Conservation (phyloP, 345 rosid species). For the Gossypium raimondii region DNA sequence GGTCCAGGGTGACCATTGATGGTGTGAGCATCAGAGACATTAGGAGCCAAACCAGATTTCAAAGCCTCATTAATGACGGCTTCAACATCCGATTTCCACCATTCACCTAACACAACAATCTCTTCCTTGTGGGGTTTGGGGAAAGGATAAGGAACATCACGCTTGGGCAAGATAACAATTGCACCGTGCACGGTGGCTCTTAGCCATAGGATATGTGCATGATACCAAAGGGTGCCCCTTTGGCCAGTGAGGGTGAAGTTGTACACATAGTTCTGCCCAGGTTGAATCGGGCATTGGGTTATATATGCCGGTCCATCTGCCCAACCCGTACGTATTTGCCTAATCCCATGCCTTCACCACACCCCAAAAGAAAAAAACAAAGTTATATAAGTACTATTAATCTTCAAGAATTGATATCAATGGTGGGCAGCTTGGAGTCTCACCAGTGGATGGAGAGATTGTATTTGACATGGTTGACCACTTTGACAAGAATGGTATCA, state of each 20-base stretch:
- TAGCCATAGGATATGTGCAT: constrained; percentile 92
- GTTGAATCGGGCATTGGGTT: constrained; percentile 87
- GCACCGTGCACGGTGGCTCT: constrained; percentile 90
- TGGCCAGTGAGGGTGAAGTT: constrained; percentile 77
- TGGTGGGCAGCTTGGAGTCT: not conserved
- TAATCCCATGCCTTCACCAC: constrained; percentile 68
- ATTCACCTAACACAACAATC: constrained; percentile 60
- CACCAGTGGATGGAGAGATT: constrained; percentile 58
- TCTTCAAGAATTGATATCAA: not conserved
- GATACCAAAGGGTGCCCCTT: constrained; percentile 81
- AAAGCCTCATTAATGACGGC: constrained; percentile 62
- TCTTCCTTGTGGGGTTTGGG: constrained; percentile 67
- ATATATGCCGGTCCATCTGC: constrained; percentile 90
- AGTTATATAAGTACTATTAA: too few relatives aligned
- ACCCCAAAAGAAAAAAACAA: not conserved
- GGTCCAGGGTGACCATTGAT: constrained; percentile 78
- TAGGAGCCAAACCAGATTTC: constrained; percentile 72
- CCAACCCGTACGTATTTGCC: constrained; percentile 79
- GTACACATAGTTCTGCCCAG: constrained; percentile 61
- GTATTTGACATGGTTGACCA: constrained; percentile 59
- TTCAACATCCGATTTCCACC: constrained; percentile 97
- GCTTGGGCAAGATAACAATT: constrained; percentile 73
- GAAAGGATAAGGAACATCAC: constrained; percentile 79
- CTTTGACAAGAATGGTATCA: constrained; percentile 55
- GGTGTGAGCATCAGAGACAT: constrained; percentile 89